Evolutionary conservation across 2,329 filamentous ascomycete species (phyloP), one percentile per base, ranked within the genome.

Genomic region (Ceratocystis smalleyi): DNA sequence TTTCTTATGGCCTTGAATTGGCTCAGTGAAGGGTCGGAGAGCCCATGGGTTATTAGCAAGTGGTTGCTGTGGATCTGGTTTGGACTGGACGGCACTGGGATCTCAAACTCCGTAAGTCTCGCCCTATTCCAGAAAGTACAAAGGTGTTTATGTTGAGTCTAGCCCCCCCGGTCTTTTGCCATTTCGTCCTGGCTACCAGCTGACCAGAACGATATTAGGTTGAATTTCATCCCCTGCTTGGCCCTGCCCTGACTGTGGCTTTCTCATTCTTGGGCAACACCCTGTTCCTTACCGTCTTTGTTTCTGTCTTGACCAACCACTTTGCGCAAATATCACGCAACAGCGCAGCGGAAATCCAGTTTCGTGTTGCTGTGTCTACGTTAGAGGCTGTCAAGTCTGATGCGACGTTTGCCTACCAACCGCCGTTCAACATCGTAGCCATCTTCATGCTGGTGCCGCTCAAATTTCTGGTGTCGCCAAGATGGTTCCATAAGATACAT

Each of bases 41-140:
- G 66, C 45, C 55, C 60, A 6, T 63, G 64, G 55, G 65, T 85
- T 1, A 91, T 94, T 67, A 84, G 84, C 55, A 91, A 91, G 73
- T 95, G 89, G 89, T 92, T 95, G 88, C 81, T 94, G 1, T 94
- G 88, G 81, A 91, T 95, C 68, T 95, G 89, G 89, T 94, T 95
- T 71, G 89, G 89, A 1, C 81, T 95, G 1, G 89, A 94, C 69
- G 89, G 82, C 5, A 83, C 80, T 2, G 83, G 83, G 6, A 84
- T 86, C 51, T 78, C 83, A 59, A 73, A 77, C 68, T 82, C 82
- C 65, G 78, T 79, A 70, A 71, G 77, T 71, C 5, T 19, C 10
- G 17, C 27, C 22, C 17, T 40, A 15, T 40, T 40, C 10, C 35
- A 40, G 10, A 40, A 40, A 40, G 35, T 12, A 40, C 35, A 5